Conservation (phyloP, 345 rosid species). For the Pugionium cornutum region DNA sequence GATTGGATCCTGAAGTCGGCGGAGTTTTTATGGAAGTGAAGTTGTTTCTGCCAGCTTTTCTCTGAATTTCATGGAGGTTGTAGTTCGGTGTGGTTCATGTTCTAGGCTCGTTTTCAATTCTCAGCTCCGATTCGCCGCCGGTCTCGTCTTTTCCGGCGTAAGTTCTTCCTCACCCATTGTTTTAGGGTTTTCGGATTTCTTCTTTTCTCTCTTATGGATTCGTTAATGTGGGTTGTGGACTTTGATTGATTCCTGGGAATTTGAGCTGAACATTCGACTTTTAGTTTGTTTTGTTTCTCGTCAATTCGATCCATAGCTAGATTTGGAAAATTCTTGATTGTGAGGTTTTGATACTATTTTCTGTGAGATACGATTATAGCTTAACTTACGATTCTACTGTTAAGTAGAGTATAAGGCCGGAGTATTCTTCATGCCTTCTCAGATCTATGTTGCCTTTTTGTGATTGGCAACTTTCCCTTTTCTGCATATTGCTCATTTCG, state of each 20-base stretch:
- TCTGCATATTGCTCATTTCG: constrained; percentile 24
- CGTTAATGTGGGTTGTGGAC: constrained; percentile 9
- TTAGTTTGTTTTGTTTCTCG: neutral
- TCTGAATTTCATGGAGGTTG: constrained; percentile 72
- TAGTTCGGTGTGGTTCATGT: constrained; percentile 42
- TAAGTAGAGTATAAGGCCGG: neutral
- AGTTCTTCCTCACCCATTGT: constrained; percentile 18
- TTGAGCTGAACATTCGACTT: constrained; percentile 16
- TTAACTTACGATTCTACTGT: neutral
- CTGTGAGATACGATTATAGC: neutral
- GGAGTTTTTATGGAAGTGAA: constrained; percentile 60
- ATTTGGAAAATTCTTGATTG: neutral
- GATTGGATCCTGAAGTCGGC: constrained; percentile 42
- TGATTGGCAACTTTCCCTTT: constrained; percentile 16
- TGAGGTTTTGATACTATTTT: neutral
- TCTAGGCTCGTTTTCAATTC: constrained; percentile 33
- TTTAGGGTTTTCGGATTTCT: constrained; percentile 36
- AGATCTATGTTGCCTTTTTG: constrained; percentile 29
- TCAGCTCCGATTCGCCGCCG: constrained; percentile 53
- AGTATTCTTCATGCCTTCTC: neutral
- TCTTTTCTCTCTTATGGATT: neutral
- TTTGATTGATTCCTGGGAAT: constrained; percentile 21
- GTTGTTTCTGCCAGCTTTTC: constrained; percentile 34
- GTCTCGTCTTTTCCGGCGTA: constrained; percentile 54
- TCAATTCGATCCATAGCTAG: neutral